Conservation (phyloP, 805 yeast species). For the Debaryomyces prosopidis region DNA sequence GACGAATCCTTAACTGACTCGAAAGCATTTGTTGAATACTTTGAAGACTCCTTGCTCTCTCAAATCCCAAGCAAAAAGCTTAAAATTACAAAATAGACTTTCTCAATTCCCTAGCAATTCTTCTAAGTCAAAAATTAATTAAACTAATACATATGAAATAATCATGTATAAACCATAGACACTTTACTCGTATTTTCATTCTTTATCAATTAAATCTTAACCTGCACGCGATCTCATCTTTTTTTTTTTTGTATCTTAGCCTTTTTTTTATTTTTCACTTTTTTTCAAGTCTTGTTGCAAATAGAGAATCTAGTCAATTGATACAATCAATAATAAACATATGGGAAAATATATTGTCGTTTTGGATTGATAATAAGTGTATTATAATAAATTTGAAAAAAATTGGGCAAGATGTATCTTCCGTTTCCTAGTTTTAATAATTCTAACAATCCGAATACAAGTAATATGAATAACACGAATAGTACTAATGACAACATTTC, state of each 20-base stretch:
- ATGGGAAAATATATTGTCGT: too few relatives aligned
- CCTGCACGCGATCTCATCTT: conserved; percentile 2
- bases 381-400: background rate
- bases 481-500: background rate
- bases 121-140: conserved; percentile 5
- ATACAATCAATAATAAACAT: too few relatives aligned
- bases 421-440: conserved; percentile 9
- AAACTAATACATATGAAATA: background rate
- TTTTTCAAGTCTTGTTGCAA: conserved; percentile 8
- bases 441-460: conserved; percentile 1
- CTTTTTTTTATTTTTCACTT: conserved; percentile 2
- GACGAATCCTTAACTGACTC: conserved; percentile 35
- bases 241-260: conserved; percentile 6
- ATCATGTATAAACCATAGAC: conserved; percentile 1
- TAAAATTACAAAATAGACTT: conserved; percentile 13
- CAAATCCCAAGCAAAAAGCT: conserved; percentile 26
- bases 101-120: conserved; percentile 27
- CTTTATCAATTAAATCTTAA: conserved; percentile 1
- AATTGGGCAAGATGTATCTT: conserved; percentile 9
- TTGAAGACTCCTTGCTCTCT: conserved; percentile 33
- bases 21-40: conserved; percentile 32
- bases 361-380: background rate
- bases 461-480: too few relatives aligned
- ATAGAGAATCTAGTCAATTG: background rate
- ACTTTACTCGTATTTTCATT: background rate